A percentile compares a stretch with the other conserved stretches of the same genome.
These are phyloP conservation scores for Radiomyces spectabilis DNA, from an alignment of 192 early-diverging fungal genomes.

Conservation along the genomic window DNA sequence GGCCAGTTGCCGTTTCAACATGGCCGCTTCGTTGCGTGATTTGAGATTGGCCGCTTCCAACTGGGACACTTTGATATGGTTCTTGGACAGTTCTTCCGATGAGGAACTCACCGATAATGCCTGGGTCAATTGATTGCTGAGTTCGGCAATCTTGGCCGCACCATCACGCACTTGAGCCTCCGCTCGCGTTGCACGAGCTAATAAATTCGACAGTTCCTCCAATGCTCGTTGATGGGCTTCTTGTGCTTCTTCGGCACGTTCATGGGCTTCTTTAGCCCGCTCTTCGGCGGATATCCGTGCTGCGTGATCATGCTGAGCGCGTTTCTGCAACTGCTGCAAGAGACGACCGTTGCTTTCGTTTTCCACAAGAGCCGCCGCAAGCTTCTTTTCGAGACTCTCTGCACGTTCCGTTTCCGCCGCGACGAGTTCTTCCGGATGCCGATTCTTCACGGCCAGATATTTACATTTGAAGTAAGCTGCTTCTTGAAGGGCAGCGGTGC, in stretches of 20 bases:
- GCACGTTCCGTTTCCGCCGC: constrained; percentile 35
- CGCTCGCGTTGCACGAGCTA: constrained; percentile 34
- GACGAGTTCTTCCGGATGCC: constrained; percentile 26
- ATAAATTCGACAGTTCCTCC: constrained; percentile 34
- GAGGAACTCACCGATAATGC: constrained; percentile 11
- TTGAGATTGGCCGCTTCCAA: constrained; percentile 41
- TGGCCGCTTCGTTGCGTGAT: constrained; percentile 39
- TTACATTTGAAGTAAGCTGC: constrained; percentile 52
- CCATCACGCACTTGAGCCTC: constrained; percentile 37
- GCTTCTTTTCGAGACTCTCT: constrained; percentile 35
- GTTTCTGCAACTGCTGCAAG: constrained; percentile 41
- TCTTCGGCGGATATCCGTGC: constrained; percentile 40
- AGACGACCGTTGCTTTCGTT: constrained; percentile 29
- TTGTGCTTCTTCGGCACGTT: constrained; percentile 45
- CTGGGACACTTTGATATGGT: constrained; percentile 36
- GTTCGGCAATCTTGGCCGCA: constrained; percentile 20
- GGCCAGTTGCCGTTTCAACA: constrained; percentile 32
- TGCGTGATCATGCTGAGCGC: constrained; percentile 36
- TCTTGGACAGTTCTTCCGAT: constrained; percentile 29
- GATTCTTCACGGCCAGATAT: constrained; percentile 36
- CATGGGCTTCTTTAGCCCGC: constrained; percentile 37
- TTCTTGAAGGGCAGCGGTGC: constrained; percentile 50
- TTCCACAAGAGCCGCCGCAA: constrained; percentile 35
- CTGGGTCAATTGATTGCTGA: constrained; percentile 18
- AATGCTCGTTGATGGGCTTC: constrained; percentile 42